These are phyloP conservation scores for Microbotryum intermedium DNA, from an alignment of 1,284 basidiomycete genomes.

Conservation along the genomic window DNA sequence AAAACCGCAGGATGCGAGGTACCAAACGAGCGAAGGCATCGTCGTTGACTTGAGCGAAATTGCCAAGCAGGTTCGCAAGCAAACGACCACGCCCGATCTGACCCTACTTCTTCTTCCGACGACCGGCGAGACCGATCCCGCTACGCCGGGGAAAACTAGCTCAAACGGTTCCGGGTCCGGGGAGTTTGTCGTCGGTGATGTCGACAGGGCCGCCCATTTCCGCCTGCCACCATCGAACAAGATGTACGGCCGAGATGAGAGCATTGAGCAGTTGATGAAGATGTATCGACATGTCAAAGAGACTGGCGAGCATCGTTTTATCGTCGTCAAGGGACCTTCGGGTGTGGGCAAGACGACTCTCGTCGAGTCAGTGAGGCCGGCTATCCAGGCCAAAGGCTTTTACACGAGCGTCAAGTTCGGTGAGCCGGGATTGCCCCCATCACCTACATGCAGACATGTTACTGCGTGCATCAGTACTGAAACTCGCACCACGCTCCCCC, in stretches of 20 bases:
- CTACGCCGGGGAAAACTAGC: background rate
- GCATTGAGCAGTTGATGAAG: conserved; percentile 2
- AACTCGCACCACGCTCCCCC: too few relatives aligned
- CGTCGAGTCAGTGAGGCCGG: conserved; percentile 21
- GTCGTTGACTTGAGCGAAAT: conserved; percentile 22
- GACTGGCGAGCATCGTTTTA: conserved; percentile 3
- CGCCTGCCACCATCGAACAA: conserved; percentile 19
- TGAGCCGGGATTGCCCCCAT: background rate
- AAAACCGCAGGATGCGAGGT: conserved; percentile 21
- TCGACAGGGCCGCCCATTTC: conserved; percentile 26
- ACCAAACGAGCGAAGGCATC: conserved; percentile 22
- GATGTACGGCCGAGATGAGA: conserved; percentile 22
- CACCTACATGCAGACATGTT: too few relatives aligned
- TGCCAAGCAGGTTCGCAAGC: background rate
- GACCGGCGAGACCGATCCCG: background rate
- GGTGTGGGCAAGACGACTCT: conserved; percentile 28
- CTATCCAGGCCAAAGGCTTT: conserved; percentile 3
- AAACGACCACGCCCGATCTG: background rate
- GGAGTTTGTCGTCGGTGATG: conserved; percentile 15
- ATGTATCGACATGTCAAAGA: conserved; percentile 15
- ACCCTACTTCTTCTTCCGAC: background rate
- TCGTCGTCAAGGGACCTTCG: conserved; percentile 18
- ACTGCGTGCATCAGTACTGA: too few relatives aligned
- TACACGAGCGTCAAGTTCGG: conserved; percentile 27
- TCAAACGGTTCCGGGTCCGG: background rate